Conservation (phyloP, 352 stramenopile species). For the Globisporangium irregulare region DNA sequence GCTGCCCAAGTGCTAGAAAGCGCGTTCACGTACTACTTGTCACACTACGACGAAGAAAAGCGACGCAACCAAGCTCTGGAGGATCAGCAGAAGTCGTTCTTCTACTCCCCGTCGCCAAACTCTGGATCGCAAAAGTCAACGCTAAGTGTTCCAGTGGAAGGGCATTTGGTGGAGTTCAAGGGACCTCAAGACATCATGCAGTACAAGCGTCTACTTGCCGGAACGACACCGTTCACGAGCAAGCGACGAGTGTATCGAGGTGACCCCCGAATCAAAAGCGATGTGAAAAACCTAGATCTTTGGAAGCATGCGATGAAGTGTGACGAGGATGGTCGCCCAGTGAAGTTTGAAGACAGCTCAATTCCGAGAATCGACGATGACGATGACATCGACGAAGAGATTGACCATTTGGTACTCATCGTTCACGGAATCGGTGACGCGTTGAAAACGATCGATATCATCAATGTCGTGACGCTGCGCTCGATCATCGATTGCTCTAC, state of each 20-base stretch:
- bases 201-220: constrained; percentile 73
- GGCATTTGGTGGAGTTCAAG: constrained; percentile 83
- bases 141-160: constrained; percentile 70
- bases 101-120: constrained; percentile 30
- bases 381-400: constrained; percentile 64
- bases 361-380: constrained; percentile 48
- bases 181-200: constrained; percentile 74
- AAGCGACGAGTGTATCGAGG: constrained; percentile 76
- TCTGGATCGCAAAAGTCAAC: constrained; percentile 39
- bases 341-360: constrained; percentile 2
- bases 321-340: constrained; percentile 14
- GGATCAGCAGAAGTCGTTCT: constrained; percentile 41
- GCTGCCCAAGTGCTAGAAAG: constrained; percentile 49
- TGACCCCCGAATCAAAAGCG: constrained; percentile 64
- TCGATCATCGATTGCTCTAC: constrained; percentile 83
- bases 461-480: constrained; percentile 78
- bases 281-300: constrained; percentile 45
- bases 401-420: constrained; percentile 87
- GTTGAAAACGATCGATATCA: constrained; percentile 81
- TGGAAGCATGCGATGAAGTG: constrained; percentile 62
- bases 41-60: constrained; percentile 63
- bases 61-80: constrained; percentile 48
- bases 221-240: constrained; percentile 78
- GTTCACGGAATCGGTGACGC: constrained; percentile 90
- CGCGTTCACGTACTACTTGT: constrained; percentile 76